A percentile compares a stretch with the other conserved stretches of the same genome.
Conservation (phyloP, 495 filamentous ascomycete species). For the Neurospora sp. region DNA sequence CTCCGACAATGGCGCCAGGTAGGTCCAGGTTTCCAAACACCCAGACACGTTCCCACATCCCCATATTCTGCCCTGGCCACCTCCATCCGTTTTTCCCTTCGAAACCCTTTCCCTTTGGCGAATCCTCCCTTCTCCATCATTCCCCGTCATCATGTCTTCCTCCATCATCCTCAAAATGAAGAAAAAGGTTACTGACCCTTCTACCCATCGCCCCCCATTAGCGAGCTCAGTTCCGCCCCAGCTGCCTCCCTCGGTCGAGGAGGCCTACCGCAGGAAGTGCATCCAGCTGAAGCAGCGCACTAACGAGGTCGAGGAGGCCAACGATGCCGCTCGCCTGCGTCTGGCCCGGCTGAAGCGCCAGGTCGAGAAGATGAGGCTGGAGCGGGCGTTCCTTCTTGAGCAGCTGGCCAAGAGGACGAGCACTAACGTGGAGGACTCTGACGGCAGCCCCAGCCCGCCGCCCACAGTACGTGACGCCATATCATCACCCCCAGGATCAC, state of each 20-base stretch:
- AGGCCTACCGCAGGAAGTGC: constrained; percentile 94
- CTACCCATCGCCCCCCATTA: constrained; percentile 2
- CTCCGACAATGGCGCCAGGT: constrained; percentile 18
- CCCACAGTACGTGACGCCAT: constrained; percentile 51
- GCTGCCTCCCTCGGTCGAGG: constrained; percentile 88
- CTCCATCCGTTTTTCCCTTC: not conserved
- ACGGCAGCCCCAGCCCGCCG: constrained; percentile 60
- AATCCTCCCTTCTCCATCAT: not conserved
- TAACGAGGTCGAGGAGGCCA: constrained; percentile 78
- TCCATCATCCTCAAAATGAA: not conserved
- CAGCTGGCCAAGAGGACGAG: constrained; percentile 77
- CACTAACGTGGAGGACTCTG: constrained; percentile 65
- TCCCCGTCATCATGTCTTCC: not conserved
- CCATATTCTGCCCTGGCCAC: not conserved
- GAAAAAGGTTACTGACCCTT: constrained; percentile 4
- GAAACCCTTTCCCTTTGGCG: not conserved
- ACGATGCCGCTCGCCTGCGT: constrained; percentile 67
- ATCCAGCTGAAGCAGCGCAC: constrained; percentile 88
- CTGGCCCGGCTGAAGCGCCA: constrained; percentile 70
- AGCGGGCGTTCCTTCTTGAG: constrained; percentile 82
- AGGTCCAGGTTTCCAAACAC: constrained; percentile 3
- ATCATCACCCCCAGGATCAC: constrained; percentile 3
- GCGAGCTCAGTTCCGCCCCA: constrained; percentile 44
- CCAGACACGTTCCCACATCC: not conserved
- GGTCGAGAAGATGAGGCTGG: constrained; percentile 84